Conservation (phyloP, 306 rosid genomes). For the Prunus davidiana region DNA sequence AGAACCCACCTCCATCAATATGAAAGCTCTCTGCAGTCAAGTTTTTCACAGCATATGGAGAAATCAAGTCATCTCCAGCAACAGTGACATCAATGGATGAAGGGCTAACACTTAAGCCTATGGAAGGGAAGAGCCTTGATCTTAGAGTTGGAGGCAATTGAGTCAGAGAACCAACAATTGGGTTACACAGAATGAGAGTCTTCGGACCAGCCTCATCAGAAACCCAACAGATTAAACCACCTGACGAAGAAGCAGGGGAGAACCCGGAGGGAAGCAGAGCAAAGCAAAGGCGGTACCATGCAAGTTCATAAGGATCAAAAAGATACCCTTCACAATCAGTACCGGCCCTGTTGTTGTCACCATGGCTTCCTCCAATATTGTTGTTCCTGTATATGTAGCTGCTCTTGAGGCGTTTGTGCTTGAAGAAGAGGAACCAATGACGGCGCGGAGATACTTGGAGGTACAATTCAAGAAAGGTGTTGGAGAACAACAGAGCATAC, state of each 20-base stretch:
- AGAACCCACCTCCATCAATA: constrained; percentile 75
- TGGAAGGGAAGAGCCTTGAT: constrained; percentile 85
- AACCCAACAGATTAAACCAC: constrained; percentile 71
- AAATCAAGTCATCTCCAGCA: constrained; percentile 92
- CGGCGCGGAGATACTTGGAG: constrained; percentile 59
- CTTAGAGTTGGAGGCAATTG: constrained; percentile 65
- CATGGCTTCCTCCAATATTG: constrained; percentile 13
- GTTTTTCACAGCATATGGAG: constrained; percentile 89
- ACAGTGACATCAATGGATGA: constrained; percentile 64
- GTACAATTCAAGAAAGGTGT: constrained; percentile 62
- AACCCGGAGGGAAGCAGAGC: constrained; percentile 65
- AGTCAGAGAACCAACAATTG: constrained; percentile 67
- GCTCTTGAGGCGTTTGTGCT: constrained; percentile 47
- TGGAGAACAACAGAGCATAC: constrained; percentile 72
- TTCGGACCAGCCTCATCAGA: constrained; percentile 85
- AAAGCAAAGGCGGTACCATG: constrained; percentile 71
- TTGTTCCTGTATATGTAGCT: constrained; percentile 45
- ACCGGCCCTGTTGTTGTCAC: background rate
- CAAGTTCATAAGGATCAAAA: constrained; percentile 68
- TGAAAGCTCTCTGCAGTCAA: constrained; percentile 81
- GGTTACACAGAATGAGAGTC: constrained; percentile 68
- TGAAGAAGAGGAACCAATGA: constrained; percentile 90
- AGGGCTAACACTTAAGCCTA: constrained; percentile 62
- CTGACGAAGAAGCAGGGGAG: constrained; percentile 73
- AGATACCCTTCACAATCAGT: constrained; percentile 59